These are phyloP conservation scores for Yamadazyma atlantica DNA, from an alignment of 1,139 yeast species.

Conservation along the genomic window DNA sequence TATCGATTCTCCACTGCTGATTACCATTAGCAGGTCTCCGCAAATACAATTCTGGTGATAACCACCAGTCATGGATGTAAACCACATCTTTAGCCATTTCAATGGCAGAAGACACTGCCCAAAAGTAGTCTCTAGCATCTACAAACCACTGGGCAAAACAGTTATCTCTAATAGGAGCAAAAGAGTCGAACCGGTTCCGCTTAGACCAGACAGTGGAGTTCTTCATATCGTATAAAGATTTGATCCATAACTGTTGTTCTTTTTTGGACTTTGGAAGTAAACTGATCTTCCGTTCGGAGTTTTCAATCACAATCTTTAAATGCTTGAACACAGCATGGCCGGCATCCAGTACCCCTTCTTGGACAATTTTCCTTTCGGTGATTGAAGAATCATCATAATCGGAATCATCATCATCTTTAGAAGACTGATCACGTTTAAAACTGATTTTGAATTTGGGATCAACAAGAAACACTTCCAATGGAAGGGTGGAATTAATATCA, in stretches of 20 bases:
- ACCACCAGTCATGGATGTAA: slow-evolving; percentile 98
- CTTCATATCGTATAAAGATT: slow-evolving; percentile 70
- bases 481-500: slow-evolving; percentile 81
- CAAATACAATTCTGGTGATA: slow-evolving; percentile 88
- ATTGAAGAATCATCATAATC: slow-evolving; percentile 47
- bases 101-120: slow-evolving; percentile 93
- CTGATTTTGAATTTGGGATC: slow-evolving; percentile 66
- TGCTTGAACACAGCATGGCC: slow-evolving; percentile 38
- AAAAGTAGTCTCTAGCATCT: slow-evolving; percentile 93
- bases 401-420: slow-evolving; percentile 37
- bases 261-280: slow-evolving; percentile 71
- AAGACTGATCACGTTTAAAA: slow-evolving; percentile 39
- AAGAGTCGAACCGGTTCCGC: slow-evolving; percentile 76
- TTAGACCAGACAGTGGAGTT: slow-evolving; percentile 69
- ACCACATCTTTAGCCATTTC: slow-evolving; percentile 94
- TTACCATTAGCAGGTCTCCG: slow-evolving; percentile 95
- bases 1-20: slow-evolving; percentile 90
- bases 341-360: slow-evolving; percentile 14
- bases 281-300: slow-evolving; percentile 74
- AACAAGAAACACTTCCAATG: slow-evolving; percentile 85
- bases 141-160: slow-evolving; percentile 97
- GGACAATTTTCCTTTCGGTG: slow-evolving; percentile 24
- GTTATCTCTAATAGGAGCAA: slow-evolving; percentile 85
- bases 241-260: slow-evolving; percentile 74
- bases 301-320: slow-evolving; percentile 66